phyloP scores from a whole-genome alignment of 2,329 filamentous ascomycete species.

The Alternaria alternata region DNA sequence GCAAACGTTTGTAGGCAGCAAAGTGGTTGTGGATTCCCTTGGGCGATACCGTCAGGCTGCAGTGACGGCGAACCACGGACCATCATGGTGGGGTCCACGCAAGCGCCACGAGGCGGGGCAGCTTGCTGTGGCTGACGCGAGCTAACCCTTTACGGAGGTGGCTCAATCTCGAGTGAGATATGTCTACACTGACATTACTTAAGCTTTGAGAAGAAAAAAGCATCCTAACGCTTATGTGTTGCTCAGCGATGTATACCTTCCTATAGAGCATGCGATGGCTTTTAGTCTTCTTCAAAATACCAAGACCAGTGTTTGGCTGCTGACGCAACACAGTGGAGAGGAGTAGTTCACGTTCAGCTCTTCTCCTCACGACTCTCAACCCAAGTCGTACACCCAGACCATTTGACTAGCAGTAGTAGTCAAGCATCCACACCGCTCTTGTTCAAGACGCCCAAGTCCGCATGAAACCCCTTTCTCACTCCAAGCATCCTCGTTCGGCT shows the following conservation, averaged over 20 bases:
- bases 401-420: background rate
- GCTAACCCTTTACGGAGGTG: background rate
- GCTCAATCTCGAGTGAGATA: background rate
- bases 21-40: constrained; percentile 5
- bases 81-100: constrained; percentile 10
- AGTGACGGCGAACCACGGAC: constrained; percentile 12
- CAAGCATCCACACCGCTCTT: background rate
- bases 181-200: background rate
- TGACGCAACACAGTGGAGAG: background rate
- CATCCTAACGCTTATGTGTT: background rate
- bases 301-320: background rate
- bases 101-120: constrained; percentile 19
- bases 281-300: background rate
- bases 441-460: background rate
- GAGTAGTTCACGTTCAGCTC: background rate
- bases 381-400: background rate
- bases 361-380: background rate
- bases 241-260: background rate
- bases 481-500: background rate
- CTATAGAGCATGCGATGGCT: background rate
- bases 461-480: background rate
- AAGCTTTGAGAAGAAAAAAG: too few relatives aligned
- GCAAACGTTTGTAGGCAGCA: constrained; percentile 10
- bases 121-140: constrained; percentile 7
- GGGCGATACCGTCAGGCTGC: constrained; percentile 14